Evolutionary conservation across 176 grass and related monocot species (phyloP), one percentile per base, ranked within the genome.

Genomic region (Aegilops bicornis): DNA sequence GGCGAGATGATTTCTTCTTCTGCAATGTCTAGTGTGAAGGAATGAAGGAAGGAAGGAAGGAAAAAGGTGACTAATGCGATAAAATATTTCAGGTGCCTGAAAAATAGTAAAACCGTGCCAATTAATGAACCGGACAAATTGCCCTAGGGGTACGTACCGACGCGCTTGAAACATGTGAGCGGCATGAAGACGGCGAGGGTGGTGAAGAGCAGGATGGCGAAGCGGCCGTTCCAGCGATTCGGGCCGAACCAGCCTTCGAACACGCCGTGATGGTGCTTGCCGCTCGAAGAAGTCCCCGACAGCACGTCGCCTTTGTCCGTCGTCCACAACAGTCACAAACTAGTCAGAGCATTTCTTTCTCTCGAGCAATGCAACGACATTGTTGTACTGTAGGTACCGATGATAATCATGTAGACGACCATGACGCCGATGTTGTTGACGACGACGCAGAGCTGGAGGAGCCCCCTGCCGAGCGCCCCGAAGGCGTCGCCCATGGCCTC

Each of bases 371-470:
- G 54, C 50, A 19, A 7, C 16, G 16, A 1, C 50, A 17, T 6
- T 2, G 48, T 52, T 16, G 47, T 4, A 16, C 5, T 6, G 48
- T 6, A 10, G 22, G 25, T 94, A 96, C 93, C 93, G 33, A 98
- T 98, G 84, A 98, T 96, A 61, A 98, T 94, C 96, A 96, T 89
- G 93, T 98, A 98, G n/a, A 98, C 93, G 63, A 98, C 93, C 90
- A 98, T 86, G 60, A 98, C 89, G 22, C 96, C 92, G 17, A 94
- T 11, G 82, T 98, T 98, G 86, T 98, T 98, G 37, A 94, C 50
- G 52, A 96, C 62, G 42, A 98, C 89, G 82, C 93, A 98, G 64
- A 89, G 2, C 87, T 94, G 96, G 86, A 96, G 92, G 86, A 98
- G 29, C 4, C 74, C 84, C 79, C 85, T 89, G 22, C 96, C 96